These are phyloP conservation scores for Pseudonitzschia pungens DNA, from an alignment of 108 stramenopile species.

Conservation along the genomic window DNA sequence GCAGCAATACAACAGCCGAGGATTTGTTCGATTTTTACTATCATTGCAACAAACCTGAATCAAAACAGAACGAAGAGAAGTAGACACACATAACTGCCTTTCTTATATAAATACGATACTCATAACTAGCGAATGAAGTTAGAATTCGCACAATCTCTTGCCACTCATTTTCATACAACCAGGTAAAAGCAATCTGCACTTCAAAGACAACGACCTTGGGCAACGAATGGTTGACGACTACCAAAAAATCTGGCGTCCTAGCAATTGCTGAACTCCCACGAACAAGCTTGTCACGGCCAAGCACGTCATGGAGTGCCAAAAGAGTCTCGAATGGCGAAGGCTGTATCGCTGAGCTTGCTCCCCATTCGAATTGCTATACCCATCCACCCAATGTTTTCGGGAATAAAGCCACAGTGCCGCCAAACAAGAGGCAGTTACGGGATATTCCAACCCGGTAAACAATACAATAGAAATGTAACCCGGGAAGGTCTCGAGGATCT, in stretches of 20 bases:
- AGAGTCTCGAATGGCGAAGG: background rate
- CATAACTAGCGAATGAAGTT: too few relatives aligned
- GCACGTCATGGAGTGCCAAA: background rate
- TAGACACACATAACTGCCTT: too few relatives aligned
- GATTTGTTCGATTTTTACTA: slow-evolving; percentile 16
- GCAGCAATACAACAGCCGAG: background rate
- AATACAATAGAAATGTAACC: slow-evolving; percentile 25
- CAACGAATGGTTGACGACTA: background rate
- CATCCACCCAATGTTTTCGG: slow-evolving; percentile 26
- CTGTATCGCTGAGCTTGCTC: slow-evolving; percentile 12
- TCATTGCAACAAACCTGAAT: background rate
- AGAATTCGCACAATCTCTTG: too few relatives aligned
- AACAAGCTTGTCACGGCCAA: background rate
- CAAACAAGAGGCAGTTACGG: slow-evolving; percentile 26
- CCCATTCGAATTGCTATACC: slow-evolving; percentile 11
- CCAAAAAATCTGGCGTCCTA: background rate
- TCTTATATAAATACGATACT: too few relatives aligned
- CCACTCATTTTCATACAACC: too few relatives aligned
- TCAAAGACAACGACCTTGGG: too few relatives aligned
- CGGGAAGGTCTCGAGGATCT: slow-evolving; percentile 61
- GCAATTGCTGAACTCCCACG: background rate
- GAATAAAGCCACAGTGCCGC: slow-evolving; percentile 26
- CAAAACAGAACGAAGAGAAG: too few relatives aligned
- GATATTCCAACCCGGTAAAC: slow-evolving; percentile 33
- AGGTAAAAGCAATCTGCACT: too few relatives aligned